Evolutionary conservation across 129 eudicot species (phyloP).

Genomic region (Chrysanthemum lavandulifolium): DNA sequence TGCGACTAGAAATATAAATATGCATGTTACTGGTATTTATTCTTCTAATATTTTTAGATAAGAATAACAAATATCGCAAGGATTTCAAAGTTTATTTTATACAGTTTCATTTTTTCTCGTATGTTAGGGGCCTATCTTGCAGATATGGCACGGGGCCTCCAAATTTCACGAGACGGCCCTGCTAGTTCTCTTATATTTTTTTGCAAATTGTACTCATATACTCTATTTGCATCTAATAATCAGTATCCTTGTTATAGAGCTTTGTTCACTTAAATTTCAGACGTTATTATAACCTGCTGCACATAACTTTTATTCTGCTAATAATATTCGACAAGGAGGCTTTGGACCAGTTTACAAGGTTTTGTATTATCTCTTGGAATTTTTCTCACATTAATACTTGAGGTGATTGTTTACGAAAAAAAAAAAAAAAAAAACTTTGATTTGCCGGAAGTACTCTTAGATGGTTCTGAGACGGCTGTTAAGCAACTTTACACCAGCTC

Average conservation of each 20-base stretch:
- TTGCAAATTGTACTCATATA: no score
- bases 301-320: constrained; percentile 57
- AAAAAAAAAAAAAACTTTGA: not conserved
- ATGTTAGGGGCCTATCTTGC: no score
- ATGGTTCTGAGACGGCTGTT: constrained; percentile 80
- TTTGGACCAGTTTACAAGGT: constrained; percentile 95
- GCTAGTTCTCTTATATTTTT: no score
- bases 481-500: constrained; percentile 86
- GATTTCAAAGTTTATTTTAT: no score
- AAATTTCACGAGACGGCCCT: no score
- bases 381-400: not conserved
- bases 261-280: constrained; percentile 64
- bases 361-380: not conserved
- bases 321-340: constrained; percentile 91
- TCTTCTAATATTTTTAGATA: no score
- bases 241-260: constrained; percentile 42
- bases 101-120: no score
- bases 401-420: not conserved
- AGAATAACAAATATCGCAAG: no score
- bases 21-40: no score
- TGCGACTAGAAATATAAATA: no score
- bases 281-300: constrained; percentile 64
- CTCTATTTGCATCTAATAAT: not conserved
- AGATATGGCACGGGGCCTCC: no score
- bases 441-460: constrained; percentile 61